A percentile compares a stretch with the other conserved stretches of the same genome.
These are phyloP conservation scores for Favolaschia claudopus DNA, from an alignment of 768 basidiomycete species.

Conservation along the genomic window DNA sequence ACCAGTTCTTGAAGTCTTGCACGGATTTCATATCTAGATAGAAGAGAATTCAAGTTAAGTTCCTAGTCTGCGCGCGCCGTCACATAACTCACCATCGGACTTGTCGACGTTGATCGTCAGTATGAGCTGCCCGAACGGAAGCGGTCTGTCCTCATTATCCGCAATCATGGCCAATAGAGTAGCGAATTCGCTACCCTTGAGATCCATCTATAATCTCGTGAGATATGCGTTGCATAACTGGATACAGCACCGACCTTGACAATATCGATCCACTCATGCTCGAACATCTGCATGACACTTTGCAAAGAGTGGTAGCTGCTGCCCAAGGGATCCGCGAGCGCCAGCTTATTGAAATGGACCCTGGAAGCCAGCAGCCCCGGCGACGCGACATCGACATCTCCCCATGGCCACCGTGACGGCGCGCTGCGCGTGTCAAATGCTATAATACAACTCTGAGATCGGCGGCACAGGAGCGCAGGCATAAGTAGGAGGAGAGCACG, in stretches of 20 bases:
- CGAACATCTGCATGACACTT: constrained; percentile 51
- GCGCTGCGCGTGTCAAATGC: constrained; percentile 14
- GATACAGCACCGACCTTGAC: background rate
- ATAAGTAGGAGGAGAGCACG: background rate
- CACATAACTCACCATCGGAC: constrained; percentile 8
- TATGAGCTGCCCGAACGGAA: constrained; percentile 54
- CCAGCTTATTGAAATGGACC: constrained; percentile 51
- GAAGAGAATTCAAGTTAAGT: background rate
- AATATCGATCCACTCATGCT: constrained; percentile 24
- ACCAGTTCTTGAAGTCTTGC: constrained; percentile 18
- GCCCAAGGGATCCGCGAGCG: constrained; percentile 42
- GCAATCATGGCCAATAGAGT: constrained; percentile 48
- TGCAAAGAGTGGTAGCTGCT: constrained; percentile 52
- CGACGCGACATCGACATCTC: constrained; percentile 34
- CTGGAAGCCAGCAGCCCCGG: constrained; percentile 37
- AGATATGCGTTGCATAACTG: background rate
- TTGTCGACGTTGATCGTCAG: constrained; percentile 15
- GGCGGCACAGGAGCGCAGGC: too few species aligned
- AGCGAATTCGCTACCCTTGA: constrained; percentile 59
- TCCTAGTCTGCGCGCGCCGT: background rate
- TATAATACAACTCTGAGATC: background rate
- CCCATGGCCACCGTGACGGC: constrained; percentile 10
- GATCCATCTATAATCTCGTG: constrained; percentile 41
- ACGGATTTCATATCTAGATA: constrained; percentile 21
- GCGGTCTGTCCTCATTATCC: constrained; percentile 43